Conservation (phyloP, 2,329 filamentous ascomycete genomes). For the Davidsoniella virescens region DNA sequence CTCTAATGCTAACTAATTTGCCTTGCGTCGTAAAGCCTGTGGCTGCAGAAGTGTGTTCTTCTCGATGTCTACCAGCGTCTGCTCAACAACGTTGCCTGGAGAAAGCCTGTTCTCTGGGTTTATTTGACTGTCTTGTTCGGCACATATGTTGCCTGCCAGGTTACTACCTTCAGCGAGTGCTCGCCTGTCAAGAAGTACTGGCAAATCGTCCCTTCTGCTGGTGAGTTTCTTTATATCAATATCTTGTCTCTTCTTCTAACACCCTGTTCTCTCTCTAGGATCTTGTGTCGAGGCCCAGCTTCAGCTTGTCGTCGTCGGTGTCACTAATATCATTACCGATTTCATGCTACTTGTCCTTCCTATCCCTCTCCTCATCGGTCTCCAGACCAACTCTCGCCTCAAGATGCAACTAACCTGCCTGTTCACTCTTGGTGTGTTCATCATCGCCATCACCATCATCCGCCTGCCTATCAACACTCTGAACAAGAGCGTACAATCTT, state of each 20-base stretch:
- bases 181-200: slow-evolving; percentile 37
- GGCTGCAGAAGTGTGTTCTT: slow-evolving; percentile 19
- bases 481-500: slow-evolving; percentile 21
- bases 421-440: slow-evolving; percentile 24
- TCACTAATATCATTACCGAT: slow-evolving; percentile 17
- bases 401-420: slow-evolving; percentile 21
- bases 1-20: neutral
- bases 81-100: slow-evolving; percentile 15
- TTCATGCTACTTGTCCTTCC: slow-evolving; percentile 11
- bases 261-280: slow-evolving; percentile 11
- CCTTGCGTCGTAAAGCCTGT: slow-evolving; percentile 14
- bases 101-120: slow-evolving; percentile 16
- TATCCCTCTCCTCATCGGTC: slow-evolving; percentile 11
- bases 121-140: slow-evolving; percentile 18
- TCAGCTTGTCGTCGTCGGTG: slow-evolving; percentile 21
- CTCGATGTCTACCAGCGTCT: slow-evolving; percentile 18
- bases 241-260: neutral
- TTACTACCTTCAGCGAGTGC: slow-evolving; percentile 22
- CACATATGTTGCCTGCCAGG: slow-evolving; percentile 20
- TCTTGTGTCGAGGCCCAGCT: slow-evolving; percentile 19
- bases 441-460: slow-evolving; percentile 24
- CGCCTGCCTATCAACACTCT: slow-evolving; percentile 23
- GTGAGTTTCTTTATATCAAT: slow-evolving; percentile 14
- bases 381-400: slow-evolving; percentile 18
- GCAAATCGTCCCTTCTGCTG: slow-evolving; percentile 31